A percentile compares a stretch with the other conserved stretches of the same genome.
Conservation (phyloP, 139 green algal species). For the Pseudopediastrum boryanum region DNA sequence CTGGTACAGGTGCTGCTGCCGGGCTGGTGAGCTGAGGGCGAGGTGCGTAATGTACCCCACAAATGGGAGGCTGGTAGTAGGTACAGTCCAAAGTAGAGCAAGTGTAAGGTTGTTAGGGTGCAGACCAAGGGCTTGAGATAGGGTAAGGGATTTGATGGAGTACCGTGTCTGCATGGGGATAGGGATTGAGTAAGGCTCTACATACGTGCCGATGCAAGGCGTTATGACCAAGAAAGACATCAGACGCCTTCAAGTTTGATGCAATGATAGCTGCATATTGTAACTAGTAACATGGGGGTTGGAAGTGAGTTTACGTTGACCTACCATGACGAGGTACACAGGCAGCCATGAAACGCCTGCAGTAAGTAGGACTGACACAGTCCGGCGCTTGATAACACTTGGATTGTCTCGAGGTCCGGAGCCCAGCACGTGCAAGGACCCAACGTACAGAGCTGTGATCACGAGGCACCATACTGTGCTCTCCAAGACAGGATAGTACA, state of each 20-base stretch:
- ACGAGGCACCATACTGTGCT: slow-evolving; percentile 2
- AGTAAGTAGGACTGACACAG: not conserved
- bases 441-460: slow-evolving; percentile 20
- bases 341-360: slow-evolving; percentile 53
- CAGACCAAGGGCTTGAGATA: too few species aligned
- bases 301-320: not conserved
- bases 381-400: slow-evolving; percentile 46
- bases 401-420: slow-evolving; percentile 45
- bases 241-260: not conserved
- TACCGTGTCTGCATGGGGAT: too few species aligned
- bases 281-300: not conserved
- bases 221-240: not conserved
- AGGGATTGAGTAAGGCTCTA: too few species aligned
- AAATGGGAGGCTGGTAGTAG: too few species aligned
- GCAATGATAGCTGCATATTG: not conserved
- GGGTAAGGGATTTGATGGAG: too few species aligned
- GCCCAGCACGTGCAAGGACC: slow-evolving; percentile 12
- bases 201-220: too few species aligned
- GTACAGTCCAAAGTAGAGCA: too few species aligned
- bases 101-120: too few species aligned
- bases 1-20: slow-evolving; percentile 13
- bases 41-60: too few species aligned
- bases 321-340: not conserved
- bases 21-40: too few species aligned
- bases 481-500: not conserved